Evolutionary conservation across 169 alveolate species (phyloP).

Genomic region (Eimeria necatrix): DNA sequence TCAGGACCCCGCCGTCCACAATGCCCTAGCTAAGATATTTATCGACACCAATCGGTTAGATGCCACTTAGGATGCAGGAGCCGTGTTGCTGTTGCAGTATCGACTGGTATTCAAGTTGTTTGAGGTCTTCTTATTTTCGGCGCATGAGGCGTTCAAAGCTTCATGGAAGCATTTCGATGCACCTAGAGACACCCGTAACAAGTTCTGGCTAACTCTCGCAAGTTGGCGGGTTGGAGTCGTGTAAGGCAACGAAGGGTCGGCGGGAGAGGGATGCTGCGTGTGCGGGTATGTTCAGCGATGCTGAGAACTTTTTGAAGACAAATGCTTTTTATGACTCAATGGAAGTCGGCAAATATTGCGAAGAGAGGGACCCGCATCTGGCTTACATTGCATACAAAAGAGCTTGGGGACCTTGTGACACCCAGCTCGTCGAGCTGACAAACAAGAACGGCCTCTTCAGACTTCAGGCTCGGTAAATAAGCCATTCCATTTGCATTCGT

Average conservation of each 20-base stretch:
- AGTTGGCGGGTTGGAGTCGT: too few relatives aligned
- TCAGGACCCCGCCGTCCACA: slow-evolving; percentile 97
- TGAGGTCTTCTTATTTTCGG: too few relatives aligned
- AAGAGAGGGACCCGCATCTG: slow-evolving; percentile 99
- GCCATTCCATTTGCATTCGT: neutral
- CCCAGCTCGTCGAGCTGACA: slow-evolving; percentile 97
- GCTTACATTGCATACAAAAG: slow-evolving; percentile 99
- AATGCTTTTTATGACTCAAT: slow-evolving; percentile 98
- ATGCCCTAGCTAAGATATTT: slow-evolving; percentile 99
- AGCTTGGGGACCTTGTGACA: slow-evolving; percentile 99
- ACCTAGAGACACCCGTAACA: too few relatives aligned
- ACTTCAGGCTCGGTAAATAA: slow-evolving; percentile 93
- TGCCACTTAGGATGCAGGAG: neutral
- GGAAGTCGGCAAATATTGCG: slow-evolving; percentile 99
- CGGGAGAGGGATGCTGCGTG: too few relatives aligned
- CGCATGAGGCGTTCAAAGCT: too few relatives aligned
- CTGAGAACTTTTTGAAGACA: slow-evolving; percentile 94
- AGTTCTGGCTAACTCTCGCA: too few relatives aligned
- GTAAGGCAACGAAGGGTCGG: too few relatives aligned
- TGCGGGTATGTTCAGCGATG: slow-evolving; percentile 54
- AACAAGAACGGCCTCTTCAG: slow-evolving; percentile 98
- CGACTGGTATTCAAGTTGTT: too few relatives aligned
- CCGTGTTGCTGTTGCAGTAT: neutral
- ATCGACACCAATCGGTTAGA: slow-evolving; percentile 95
- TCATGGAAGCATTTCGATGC: too few relatives aligned